Evolutionary conservation across 73 alveolate genomes (phyloP).

Genomic region (Diophrys appendiculata): DNA sequence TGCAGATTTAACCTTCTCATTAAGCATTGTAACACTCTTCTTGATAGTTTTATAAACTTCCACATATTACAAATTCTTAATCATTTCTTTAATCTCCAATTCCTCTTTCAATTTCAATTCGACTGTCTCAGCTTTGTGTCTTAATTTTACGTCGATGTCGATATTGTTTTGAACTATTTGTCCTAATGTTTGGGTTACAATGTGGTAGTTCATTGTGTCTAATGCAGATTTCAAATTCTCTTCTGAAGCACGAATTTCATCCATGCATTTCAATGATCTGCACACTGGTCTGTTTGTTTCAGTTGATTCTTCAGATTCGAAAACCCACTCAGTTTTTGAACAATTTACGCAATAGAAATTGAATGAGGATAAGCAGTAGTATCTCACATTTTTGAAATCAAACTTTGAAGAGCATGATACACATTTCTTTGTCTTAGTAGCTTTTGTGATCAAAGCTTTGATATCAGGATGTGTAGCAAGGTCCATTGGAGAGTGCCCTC

Average conservation of each 20-base stretch:
- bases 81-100: constrained; percentile 49
- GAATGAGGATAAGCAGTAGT: constrained; percentile 69
- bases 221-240: constrained; percentile 62
- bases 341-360: constrained; percentile 67
- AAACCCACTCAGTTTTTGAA: constrained; percentile 59
- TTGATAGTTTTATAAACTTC: constrained; percentile 67
- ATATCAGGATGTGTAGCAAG: constrained; percentile 65
- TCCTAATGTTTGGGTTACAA: constrained; percentile 26
- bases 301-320: constrained; percentile 54
- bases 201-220: constrained; percentile 43
- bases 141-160: constrained; percentile 76
- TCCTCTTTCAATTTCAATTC: constrained; percentile 70
- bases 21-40: constrained; percentile 63
- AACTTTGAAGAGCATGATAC: constrained; percentile 57
- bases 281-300: constrained; percentile 80
- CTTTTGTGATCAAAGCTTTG: constrained; percentile 64
- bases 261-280: constrained; percentile 65
- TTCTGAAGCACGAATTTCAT: constrained; percentile 61
- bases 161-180: constrained; percentile 38
- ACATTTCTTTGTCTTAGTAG: constrained; percentile 74
- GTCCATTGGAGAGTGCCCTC: constrained; percentile 80
- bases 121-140: constrained; percentile 60
- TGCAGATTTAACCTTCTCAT: constrained; percentile 64
- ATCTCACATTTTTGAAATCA: constrained; percentile 73
- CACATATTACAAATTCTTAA: constrained; percentile 50